Conservation (phyloP, 345 rosid species). For the Populus euphratica region DNA sequence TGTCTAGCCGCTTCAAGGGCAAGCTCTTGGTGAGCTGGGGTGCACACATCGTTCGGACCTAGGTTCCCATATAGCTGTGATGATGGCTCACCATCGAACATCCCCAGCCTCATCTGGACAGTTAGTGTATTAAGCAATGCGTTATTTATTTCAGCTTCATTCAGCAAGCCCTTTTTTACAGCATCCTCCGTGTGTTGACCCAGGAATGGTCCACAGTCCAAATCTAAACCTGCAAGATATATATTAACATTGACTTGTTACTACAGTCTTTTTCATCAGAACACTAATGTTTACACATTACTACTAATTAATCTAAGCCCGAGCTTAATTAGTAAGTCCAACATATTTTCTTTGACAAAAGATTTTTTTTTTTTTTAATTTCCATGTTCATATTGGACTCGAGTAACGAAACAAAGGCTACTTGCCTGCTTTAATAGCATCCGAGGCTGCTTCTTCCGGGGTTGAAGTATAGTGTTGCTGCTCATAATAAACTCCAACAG, state of each 20-base stretch:
- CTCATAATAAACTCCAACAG: conserved; percentile 27
- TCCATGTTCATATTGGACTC: neutral
- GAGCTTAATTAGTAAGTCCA: neutral
- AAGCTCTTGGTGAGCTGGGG: conserved; percentile 56
- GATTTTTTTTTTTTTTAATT: neutral
- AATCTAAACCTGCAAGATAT: conserved; percentile 54
- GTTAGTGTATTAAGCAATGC: conserved; percentile 67
- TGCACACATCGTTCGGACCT: conserved; percentile 80
- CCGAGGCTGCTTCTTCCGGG: conserved; percentile 61
- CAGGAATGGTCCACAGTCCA: conserved; percentile 86
- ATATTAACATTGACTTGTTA: neutral
- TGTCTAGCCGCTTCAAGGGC: conserved; percentile 90
- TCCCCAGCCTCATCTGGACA: conserved; percentile 89
- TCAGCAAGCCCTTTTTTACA: conserved; percentile 44
- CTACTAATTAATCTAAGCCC: neutral
- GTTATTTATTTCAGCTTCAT: conserved; percentile 46
- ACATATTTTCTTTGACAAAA: neutral
- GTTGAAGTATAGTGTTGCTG: conserved; percentile 30
- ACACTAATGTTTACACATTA: neutral
- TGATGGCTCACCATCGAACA: conserved; percentile 82
- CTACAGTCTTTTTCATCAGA: no score
- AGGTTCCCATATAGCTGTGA: conserved; percentile 58
- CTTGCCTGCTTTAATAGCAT: conserved; percentile 76
- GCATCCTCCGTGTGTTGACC: conserved; percentile 67
- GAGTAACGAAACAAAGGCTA: neutral